Percentiles rank a stretch among this genome's conserved stretches.
phyloP scores from a whole-genome alignment of 306 rosid genomes.

The Cicer pinnatifidum region DNA sequence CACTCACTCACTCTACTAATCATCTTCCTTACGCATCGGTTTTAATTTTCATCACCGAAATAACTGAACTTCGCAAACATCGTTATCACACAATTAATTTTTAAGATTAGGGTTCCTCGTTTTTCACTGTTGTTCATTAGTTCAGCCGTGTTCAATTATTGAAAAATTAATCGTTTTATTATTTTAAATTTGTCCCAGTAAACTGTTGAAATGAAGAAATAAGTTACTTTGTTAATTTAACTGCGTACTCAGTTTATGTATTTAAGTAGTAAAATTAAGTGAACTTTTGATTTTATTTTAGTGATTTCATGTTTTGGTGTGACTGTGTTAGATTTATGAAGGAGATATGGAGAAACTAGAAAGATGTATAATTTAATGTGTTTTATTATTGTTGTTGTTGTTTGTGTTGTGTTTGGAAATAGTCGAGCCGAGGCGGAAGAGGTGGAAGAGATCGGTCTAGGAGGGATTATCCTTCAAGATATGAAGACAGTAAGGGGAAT shows the following conservation, averaged over 20 bases:
- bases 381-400: not conserved
- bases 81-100: not conserved
- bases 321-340: constrained; percentile 27
- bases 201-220: not conserved
- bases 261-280: not conserved
- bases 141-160: not conserved
- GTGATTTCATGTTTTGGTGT: not conserved
- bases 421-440: constrained; percentile 57
- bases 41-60: not conserved
- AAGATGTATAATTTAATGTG: constrained; percentile 3
- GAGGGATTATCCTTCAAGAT: constrained; percentile 59
- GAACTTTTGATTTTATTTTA: not conserved
- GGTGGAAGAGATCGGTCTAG: constrained; percentile 59
- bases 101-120: not conserved
- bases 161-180: not conserved
- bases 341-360: not conserved
- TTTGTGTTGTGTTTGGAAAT: constrained; percentile 41
- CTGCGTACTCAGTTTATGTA: not conserved
- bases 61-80: not conserved
- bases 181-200: not conserved
- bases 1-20: constrained; percentile 1
- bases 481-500: constrained; percentile 46
- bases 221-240: not conserved
- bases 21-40: not conserved
- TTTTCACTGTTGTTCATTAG: not conserved